These are phyloP conservation scores for Taphrina flavorubra DNA, from an alignment of 1,139 yeast genomes.

Conservation along the genomic window DNA sequence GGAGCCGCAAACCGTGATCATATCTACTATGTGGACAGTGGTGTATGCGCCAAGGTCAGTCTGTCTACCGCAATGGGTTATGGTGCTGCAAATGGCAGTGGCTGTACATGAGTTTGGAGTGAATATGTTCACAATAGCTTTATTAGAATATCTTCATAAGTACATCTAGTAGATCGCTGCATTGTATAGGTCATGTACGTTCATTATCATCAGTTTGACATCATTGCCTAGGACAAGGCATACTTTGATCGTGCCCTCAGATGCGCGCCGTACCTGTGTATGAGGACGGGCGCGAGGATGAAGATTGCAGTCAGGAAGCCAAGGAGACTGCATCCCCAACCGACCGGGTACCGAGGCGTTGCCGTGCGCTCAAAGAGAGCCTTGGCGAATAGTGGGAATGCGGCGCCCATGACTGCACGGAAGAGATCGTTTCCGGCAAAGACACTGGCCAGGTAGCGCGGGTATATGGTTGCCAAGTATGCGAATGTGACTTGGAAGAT, in stretches of 20 bases:
- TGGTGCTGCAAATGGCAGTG: too few species aligned
- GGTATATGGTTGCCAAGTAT: conserved; percentile 2
- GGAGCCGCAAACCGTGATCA: too few species aligned
- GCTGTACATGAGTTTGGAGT: too few species aligned
- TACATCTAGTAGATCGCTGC: too few species aligned
- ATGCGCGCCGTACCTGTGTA: conserved; percentile 4
- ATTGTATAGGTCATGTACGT: too few species aligned
- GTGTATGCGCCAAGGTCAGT: too few species aligned
- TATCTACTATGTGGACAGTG: too few species aligned
- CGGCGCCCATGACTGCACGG: conserved; percentile 1
- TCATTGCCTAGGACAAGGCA: background rate
- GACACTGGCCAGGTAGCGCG: conserved; percentile 10
- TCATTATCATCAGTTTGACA: too few species aligned
- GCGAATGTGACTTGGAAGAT: conserved; percentile 9
- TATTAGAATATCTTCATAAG: too few species aligned
- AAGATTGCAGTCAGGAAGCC: conserved; percentile 5
- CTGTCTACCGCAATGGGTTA: too few species aligned
- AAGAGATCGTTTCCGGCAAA: conserved; percentile 21
- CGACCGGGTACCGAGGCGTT: conserved; percentile 5
- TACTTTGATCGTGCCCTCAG: conserved; percentile 9
- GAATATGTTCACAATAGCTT: too few species aligned
- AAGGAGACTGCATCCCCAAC: background rate
- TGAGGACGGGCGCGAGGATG: conserved; percentile 3
- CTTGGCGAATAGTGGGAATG: background rate
- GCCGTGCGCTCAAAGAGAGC: conserved; percentile 3